Evolutionary conservation across 2,329 filamentous ascomycete genomes (phyloP).

Genomic region (Eurotiales sp.): DNA sequence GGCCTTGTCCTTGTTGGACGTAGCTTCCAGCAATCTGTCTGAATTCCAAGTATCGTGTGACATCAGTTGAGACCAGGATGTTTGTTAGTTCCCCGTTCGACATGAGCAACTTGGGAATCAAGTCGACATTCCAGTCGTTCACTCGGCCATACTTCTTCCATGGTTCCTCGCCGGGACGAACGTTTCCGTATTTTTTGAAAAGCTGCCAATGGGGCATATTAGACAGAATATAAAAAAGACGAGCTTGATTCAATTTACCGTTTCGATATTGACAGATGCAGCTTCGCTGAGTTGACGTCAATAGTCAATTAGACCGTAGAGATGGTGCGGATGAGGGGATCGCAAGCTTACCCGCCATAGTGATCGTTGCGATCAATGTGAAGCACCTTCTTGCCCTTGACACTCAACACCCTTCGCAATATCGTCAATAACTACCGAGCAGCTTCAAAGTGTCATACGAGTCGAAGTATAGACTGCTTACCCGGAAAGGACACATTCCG

Average conservation of each 20-base stretch:
- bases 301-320: constrained; percentile 25
- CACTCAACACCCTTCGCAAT: constrained; percentile 73
- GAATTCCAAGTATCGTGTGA: constrained; percentile 85
- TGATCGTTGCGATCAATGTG: constrained; percentile 99
- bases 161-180: constrained; percentile 72
- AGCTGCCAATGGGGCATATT: constrained; percentile 64
- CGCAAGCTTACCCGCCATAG: constrained; percentile 79
- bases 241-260: constrained; percentile 52
- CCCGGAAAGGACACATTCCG: constrained; percentile 98
- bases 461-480: constrained; percentile 43
- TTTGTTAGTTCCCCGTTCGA: constrained; percentile 97
- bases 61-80: constrained; percentile 94
- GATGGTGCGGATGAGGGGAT: constrained; percentile 11
- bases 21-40: constrained; percentile 94
- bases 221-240: constrained; percentile 19
- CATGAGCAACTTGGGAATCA: constrained; percentile 98
- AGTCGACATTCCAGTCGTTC: constrained; percentile 99
- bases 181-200: constrained; percentile 95
- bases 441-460: not conserved
- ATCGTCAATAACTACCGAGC: constrained; percentile 19
- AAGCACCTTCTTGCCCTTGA: constrained; percentile 98
- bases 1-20: constrained; percentile 80
- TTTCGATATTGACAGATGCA: constrained; percentile 93
- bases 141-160: constrained; percentile 96
- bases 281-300: constrained; percentile 63